Conservation (phyloP, 305 asterid genomes). For the Andrographis paniculata region DNA sequence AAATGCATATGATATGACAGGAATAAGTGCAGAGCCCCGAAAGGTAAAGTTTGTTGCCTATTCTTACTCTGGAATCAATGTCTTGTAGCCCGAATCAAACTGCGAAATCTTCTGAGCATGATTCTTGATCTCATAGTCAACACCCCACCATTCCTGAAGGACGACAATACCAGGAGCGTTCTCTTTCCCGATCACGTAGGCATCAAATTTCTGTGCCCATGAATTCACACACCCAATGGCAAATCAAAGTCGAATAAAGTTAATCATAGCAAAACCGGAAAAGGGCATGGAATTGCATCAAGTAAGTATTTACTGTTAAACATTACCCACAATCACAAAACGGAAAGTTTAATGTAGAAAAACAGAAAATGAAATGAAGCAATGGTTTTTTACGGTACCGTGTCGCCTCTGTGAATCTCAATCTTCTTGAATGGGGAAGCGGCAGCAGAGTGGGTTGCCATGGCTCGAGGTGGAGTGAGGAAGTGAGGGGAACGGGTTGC, state of each 20-base stretch:
- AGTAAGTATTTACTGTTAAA: no score
- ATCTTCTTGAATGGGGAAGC: constrained; percentile 67
- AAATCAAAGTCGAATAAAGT: no score
- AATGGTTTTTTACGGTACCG: constrained; percentile 22
- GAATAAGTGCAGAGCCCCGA: no score
- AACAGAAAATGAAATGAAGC: background rate
- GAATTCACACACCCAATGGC: no score
- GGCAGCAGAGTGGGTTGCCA: constrained; percentile 53
- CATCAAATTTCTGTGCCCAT: constrained; percentile 80
- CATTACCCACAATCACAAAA: no score
- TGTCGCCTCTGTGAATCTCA: constrained; percentile 70
- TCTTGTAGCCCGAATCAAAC: constrained; percentile 70
- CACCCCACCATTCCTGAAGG: constrained; percentile 99
- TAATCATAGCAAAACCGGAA: no score
- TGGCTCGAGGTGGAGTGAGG: constrained; percentile 44
- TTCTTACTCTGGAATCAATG: constrained; percentile 91
- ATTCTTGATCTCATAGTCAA: constrained; percentile 91
- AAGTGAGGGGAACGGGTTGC: constrained; percentile 20
- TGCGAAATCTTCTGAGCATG: constrained; percentile 79
- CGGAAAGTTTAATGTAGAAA: background rate
- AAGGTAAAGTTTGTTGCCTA: no score
- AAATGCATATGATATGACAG: no score
- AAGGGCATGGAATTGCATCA: no score
- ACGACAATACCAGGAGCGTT: constrained; percentile 94
- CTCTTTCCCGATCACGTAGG: constrained; percentile 82